Conservation (phyloP, 495 filamentous ascomycete genomes). For the Podospora australis region DNA sequence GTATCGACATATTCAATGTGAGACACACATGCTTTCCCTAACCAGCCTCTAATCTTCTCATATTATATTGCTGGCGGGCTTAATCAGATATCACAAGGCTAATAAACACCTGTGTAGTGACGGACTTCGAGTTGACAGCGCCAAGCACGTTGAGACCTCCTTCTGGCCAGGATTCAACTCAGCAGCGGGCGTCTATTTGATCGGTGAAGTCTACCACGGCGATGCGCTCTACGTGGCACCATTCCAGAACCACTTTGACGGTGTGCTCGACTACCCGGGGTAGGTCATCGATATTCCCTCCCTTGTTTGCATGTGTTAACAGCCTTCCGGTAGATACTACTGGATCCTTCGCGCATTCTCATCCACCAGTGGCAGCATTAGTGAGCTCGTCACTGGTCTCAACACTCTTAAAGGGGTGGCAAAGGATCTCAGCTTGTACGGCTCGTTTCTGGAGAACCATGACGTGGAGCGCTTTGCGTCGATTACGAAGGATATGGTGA, state of each 20-base stretch:
- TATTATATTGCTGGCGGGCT: no score
- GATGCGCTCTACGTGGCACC: constrained; percentile 54
- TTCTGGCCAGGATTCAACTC: constrained; percentile 61
- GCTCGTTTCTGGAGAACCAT: constrained; percentile 76
- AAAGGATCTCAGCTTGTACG: constrained; percentile 56
- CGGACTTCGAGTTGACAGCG: constrained; percentile 71
- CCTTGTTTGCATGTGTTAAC: no score
- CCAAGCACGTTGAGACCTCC: constrained; percentile 60
- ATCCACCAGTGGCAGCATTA: constrained; percentile 51
- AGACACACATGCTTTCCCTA: neutral
- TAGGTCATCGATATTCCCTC: no score
- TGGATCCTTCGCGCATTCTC: constrained; percentile 57
- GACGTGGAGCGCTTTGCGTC: constrained; percentile 64
- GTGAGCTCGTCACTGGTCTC: constrained; percentile 53
- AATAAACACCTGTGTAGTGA: constrained; percentile 33
- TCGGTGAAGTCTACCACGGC: constrained; percentile 64
- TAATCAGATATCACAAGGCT: neutral
- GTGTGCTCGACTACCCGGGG: constrained; percentile 65
- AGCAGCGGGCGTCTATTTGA: constrained; percentile 63
- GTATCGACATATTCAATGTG: constrained; percentile 62
- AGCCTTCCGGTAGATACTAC: constrained; percentile 55
- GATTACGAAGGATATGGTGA: constrained; percentile 43
- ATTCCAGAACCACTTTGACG: constrained; percentile 58
- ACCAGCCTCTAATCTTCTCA: no score
- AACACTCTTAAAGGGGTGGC: constrained; percentile 41